These are phyloP conservation scores for Elasticomyces elasticus DNA, from an alignment of 495 filamentous ascomycete genomes.

Conservation along the genomic window DNA sequence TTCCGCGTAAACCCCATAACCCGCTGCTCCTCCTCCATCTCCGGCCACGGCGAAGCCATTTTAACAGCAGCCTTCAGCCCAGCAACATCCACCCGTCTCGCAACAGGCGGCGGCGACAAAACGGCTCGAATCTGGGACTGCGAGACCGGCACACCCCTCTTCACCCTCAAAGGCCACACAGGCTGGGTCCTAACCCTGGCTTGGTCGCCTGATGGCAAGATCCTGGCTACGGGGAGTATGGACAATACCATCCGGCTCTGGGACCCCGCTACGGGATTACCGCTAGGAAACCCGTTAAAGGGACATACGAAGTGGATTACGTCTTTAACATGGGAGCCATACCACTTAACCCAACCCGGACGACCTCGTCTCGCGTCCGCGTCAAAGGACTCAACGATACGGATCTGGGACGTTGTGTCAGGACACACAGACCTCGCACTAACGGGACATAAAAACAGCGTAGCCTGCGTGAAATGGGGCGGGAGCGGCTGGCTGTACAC, in stretches of 20 bases:
- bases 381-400: constrained; percentile 81
- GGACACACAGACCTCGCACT: constrained; percentile 70
- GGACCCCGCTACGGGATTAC: constrained; percentile 74
- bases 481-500: constrained; percentile 80
- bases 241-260: constrained; percentile 86
- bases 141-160: constrained; percentile 80
- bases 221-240: constrained; percentile 86
- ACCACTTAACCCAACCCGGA: constrained; percentile 67
- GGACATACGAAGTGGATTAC: constrained; percentile 90
- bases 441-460: constrained; percentile 76
- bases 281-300: constrained; percentile 65
- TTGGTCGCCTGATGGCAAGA: constrained; percentile 73
- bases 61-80: constrained; percentile 84
- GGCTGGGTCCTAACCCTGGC: constrained; percentile 83
- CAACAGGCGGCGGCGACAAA: constrained; percentile 81
- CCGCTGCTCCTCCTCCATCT: constrained; percentile 76
- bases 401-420: constrained; percentile 77
- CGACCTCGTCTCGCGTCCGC: constrained; percentile 75
- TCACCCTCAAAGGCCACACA: constrained; percentile 86
- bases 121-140: constrained; percentile 95
- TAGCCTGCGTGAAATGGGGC: constrained; percentile 91
- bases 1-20: constrained; percentile 90
- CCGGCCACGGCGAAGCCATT: constrained; percentile 87
- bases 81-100: constrained; percentile 64
- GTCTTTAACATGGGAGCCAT: constrained; percentile 85